Conservation (phyloP, 208 protist genomes). For the Acanthamoeba lugdunensis region DNA sequence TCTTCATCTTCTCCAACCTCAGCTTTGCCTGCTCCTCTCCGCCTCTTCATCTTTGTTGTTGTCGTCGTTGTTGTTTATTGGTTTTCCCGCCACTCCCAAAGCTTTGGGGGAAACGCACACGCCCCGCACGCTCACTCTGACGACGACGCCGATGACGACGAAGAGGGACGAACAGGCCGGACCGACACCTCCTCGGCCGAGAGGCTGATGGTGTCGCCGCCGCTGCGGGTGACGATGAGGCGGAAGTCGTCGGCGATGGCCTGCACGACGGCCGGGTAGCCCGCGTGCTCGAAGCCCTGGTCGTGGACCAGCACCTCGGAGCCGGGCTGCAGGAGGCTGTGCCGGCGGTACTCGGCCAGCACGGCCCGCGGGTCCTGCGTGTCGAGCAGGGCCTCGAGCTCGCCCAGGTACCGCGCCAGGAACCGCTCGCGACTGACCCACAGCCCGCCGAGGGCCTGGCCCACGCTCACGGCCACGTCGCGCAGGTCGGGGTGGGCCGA, state of each 20-base stretch:
- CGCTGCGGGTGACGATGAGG: conserved; percentile 14
- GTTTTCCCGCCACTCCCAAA: too few relatives aligned
- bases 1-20: too few relatives aligned
- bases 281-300: not conserved
- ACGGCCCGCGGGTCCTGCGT: not conserved
- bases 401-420: conserved; percentile 2
- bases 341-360: conserved; percentile 3
- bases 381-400: conserved; percentile 36
- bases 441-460: conserved; percentile 17
- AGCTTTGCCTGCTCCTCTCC: too few relatives aligned
- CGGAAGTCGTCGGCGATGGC: conserved; percentile 10
- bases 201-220: conserved; percentile 1
- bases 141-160: not conserved
- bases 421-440: conserved; percentile 1
- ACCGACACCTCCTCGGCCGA: conserved; percentile 23
- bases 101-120: not conserved
- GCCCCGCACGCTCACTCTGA: not conserved
- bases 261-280: conserved; percentile 11
- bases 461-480: conserved; percentile 5
- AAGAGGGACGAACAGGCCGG: not conserved
- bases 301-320: conserved; percentile 17
- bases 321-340: not conserved
- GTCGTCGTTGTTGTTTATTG: not conserved
- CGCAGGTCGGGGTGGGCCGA: not conserved
- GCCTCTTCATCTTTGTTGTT: too few relatives aligned